phyloP scores from a whole-genome alignment of 2,329 filamentous ascomycete genomes.

The Trichoderma polysporum region DNA sequence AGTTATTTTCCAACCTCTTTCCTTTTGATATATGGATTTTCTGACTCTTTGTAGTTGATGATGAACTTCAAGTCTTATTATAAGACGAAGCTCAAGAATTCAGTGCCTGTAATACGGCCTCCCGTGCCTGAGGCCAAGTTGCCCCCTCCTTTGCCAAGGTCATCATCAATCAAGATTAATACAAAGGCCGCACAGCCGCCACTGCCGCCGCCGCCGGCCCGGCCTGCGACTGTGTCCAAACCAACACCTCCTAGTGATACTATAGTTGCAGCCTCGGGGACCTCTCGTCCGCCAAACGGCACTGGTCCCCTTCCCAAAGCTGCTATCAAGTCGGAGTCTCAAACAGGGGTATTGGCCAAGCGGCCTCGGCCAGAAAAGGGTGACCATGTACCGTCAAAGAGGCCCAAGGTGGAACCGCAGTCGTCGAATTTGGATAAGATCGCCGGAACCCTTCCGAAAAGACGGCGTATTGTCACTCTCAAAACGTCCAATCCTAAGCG shows the following conservation, averaged over 20 bases:
- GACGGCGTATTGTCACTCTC: slow-evolving; percentile 39
- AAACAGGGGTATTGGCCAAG: slow-evolving; percentile 29
- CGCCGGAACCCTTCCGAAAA: slow-evolving; percentile 27
- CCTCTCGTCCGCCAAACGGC: slow-evolving; percentile 26
- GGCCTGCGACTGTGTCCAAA: not conserved
- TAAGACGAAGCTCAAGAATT: slow-evolving; percentile 36
- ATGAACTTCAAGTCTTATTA: slow-evolving; percentile 42
- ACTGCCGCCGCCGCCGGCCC: not conserved
- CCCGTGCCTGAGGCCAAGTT: slow-evolving; percentile 31
- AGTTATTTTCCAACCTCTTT: slow-evolving; percentile 20
- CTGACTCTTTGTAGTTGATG: slow-evolving; percentile 35
- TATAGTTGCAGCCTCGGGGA: slow-evolving; percentile 29
- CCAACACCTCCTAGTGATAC: slow-evolving; percentile 27
- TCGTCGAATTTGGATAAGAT: slow-evolving; percentile 24
- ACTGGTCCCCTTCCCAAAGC: slow-evolving; percentile 23
- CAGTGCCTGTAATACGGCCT: slow-evolving; percentile 27
- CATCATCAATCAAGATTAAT: slow-evolving; percentile 39
- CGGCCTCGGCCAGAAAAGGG: slow-evolving; percentile 41
- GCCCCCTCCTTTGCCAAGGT: slow-evolving; percentile 30
- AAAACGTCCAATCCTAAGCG: slow-evolving; percentile 37
- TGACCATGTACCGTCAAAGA: slow-evolving; percentile 39
- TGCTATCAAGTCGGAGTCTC: slow-evolving; percentile 10
- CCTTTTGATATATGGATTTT: not conserved
- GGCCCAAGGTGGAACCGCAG: slow-evolving; percentile 38
- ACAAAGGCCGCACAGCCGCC: slow-evolving; percentile 22